These are phyloP conservation scores for Rachicladosporium sp. DNA, from an alignment of 2,329 filamentous ascomycete species.

Conservation along the genomic window DNA sequence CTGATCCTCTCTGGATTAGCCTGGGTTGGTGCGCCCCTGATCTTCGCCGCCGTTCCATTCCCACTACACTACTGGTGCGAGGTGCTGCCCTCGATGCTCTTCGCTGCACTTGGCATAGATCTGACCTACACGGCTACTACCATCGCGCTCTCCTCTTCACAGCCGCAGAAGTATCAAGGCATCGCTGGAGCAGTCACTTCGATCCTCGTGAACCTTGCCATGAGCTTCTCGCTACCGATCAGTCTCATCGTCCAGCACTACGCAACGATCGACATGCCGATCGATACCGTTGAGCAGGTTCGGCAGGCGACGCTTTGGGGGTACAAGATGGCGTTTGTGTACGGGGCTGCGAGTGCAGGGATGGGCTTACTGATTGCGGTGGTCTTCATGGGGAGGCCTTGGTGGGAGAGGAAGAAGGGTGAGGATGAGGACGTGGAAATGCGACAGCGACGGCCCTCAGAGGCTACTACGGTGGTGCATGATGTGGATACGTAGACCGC, in stretches of 20 bases:
- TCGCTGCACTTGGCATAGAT: slow-evolving; percentile 24
- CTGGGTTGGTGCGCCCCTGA: slow-evolving; percentile 23
- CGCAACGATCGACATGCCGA: neutral
- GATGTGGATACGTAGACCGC: no score
- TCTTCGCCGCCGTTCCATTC: slow-evolving; percentile 20
- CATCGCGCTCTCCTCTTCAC: slow-evolving; percentile 19
- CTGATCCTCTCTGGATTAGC: slow-evolving; percentile 20
- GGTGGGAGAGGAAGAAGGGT: no score
- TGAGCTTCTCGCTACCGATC: slow-evolving; percentile 24
- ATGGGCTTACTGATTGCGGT: slow-evolving; percentile 11
- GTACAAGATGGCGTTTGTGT: slow-evolving; percentile 19
- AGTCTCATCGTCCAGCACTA: slow-evolving; percentile 16
- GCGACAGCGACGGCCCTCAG: no score
- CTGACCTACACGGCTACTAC: slow-evolving; percentile 24
- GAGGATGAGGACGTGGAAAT: no score
- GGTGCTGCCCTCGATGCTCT: slow-evolving; percentile 25
- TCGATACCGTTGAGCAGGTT: neutral
- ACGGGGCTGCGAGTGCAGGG: slow-evolving; percentile 18
- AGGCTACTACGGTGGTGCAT: no score
- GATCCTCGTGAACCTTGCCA: slow-evolving; percentile 24
- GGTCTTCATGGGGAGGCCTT: no score
- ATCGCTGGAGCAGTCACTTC: slow-evolving; percentile 23
- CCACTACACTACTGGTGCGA: slow-evolving; percentile 23
- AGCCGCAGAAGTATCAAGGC: slow-evolving; percentile 22
- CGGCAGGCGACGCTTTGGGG: slow-evolving; percentile 5